A percentile compares a stretch with the other conserved stretches of the same genome.
Evolutionary conservation across 176 grass and related monocot genomes (phyloP).

Genomic region (Paspalum vaginatum): DNA sequence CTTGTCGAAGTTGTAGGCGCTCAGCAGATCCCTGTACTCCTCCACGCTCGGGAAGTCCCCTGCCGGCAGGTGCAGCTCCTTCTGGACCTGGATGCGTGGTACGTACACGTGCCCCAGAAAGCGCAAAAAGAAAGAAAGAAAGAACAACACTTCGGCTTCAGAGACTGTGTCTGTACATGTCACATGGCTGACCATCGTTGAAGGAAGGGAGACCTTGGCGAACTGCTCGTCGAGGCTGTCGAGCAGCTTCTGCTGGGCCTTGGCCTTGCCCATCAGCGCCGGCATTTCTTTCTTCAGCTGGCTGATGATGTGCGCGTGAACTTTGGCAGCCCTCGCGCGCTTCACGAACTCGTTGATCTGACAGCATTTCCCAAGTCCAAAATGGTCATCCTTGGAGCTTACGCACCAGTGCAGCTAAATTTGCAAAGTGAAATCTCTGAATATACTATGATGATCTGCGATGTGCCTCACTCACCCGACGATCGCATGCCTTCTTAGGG

Average conservation of each 20-base stretch:
- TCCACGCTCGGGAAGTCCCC: conserved; percentile 80
- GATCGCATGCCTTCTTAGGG: conserved; percentile 88
- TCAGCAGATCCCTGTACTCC: conserved; percentile 63
- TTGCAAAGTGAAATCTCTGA: neutral
- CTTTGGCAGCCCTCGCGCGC: conserved; percentile 65
- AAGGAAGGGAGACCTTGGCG: conserved; percentile 35
- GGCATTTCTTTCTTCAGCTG: conserved; percentile 87
- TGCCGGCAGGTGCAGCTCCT: conserved; percentile 66
- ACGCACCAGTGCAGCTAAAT: neutral
- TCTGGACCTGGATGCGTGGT: conserved; percentile 61
- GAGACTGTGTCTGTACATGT: neutral
- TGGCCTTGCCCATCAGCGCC: conserved; percentile 76
- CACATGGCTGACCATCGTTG: too few species aligned
- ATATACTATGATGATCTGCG: neutral
- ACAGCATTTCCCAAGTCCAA: neutral
- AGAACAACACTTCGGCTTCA: neutral
- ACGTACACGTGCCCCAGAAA: too few species aligned
- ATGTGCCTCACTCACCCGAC: conserved; percentile 62
- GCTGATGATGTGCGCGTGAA: conserved; percentile 75
- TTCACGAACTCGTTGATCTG: conserved; percentile 89
- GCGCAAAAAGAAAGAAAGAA: too few species aligned
- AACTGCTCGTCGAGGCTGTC: conserved; percentile 66
- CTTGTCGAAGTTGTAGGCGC: conserved; percentile 69
- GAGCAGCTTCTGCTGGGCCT: conserved; percentile 76
- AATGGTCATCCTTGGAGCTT: neutral